These are phyloP conservation scores for Neonectria neomacrospora DNA, from an alignment of 2,329 filamentous ascomycete genomes.

Conservation along the genomic window DNA sequence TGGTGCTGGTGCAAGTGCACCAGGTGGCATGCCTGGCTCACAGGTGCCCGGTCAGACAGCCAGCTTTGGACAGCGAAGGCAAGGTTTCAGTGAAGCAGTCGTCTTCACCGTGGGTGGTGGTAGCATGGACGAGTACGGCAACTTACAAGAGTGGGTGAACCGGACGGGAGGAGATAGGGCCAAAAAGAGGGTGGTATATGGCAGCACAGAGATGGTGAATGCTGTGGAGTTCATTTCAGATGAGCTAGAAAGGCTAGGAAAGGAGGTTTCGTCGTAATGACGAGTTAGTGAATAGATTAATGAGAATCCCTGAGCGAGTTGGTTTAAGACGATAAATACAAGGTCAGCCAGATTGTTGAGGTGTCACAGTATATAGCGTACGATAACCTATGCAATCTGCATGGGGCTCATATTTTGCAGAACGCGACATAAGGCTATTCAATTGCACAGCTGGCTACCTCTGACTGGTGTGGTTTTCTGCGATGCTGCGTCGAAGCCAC, in stretches of 20 bases:
- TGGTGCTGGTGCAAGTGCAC: constrained; percentile 54
- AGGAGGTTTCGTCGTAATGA: constrained; percentile 59
- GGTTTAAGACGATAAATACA: not conserved
- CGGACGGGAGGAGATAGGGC: constrained; percentile 75
- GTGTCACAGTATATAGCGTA: too few species aligned
- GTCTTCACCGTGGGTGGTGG: constrained; percentile 97
- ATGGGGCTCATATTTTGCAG: too few species aligned
- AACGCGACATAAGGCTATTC: too few species aligned
- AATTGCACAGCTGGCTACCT: too few species aligned
- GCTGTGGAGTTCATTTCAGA: constrained; percentile 73
- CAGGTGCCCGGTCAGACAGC: constrained; percentile 74
- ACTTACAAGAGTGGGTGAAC: constrained; percentile 94
- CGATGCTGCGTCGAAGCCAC: too few species aligned
- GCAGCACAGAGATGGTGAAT: constrained; percentile 85
- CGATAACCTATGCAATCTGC: too few species aligned
- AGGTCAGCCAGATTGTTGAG: not conserved
- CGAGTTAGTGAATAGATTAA: constrained; percentile 37
- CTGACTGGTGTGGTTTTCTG: too few species aligned
- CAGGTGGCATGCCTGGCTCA: constrained; percentile 62
- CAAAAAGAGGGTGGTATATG: constrained; percentile 89
- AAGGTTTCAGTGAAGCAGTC: constrained; percentile 89
- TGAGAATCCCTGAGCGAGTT: constrained; percentile 13
- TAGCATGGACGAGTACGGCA: constrained; percentile 99
- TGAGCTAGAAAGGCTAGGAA: constrained; percentile 71
- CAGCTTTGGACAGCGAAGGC: constrained; percentile 89